These are phyloP conservation scores for Phytophthora cryptogea DNA, from an alignment of 352 stramenopile species.

Conservation along the genomic window DNA sequence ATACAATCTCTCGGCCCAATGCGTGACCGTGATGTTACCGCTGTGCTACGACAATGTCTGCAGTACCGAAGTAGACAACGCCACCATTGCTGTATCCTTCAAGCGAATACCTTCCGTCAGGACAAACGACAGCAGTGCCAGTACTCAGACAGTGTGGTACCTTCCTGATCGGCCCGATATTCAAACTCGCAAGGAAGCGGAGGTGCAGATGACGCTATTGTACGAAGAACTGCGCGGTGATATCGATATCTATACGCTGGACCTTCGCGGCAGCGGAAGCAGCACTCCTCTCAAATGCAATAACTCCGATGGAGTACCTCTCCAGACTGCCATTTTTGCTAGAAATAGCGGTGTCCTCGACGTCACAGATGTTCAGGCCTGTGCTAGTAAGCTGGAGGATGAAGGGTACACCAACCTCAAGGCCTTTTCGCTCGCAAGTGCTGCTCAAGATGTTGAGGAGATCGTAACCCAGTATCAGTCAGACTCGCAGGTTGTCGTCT, in stretches of 20 bases:
- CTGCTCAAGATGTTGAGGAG: constrained; percentile 58
- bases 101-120: constrained; percentile 50
- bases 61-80: constrained; percentile 31
- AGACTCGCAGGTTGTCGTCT: constrained; percentile 50
- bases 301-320: constrained; percentile 17
- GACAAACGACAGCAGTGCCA: constrained; percentile 13
- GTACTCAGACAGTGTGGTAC: constrained; percentile 41
- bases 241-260: constrained; percentile 58
- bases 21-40: constrained; percentile 41
- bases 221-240: constrained; percentile 47
- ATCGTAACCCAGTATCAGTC: constrained; percentile 56
- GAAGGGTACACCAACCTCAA: constrained; percentile 34
- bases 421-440: constrained; percentile 74
- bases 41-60: constrained; percentile 57
- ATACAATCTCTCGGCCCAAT: constrained; percentile 42
- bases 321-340: constrained; percentile 34
- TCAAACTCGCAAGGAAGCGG: constrained; percentile 27
- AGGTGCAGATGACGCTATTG: constrained; percentile 57
- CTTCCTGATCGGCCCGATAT: constrained; percentile 44
- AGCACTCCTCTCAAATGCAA: constrained; percentile 51
- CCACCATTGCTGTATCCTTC: constrained; percentile 56
- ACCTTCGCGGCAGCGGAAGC: constrained; percentile 54
- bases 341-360: constrained; percentile 24
- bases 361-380: constrained; percentile 18
- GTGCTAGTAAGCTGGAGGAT: constrained; percentile 13